Evolutionary conservation across 2,329 filamentous ascomycete genomes (phyloP).

Genomic region (Colletotrichum trifolii): DNA sequence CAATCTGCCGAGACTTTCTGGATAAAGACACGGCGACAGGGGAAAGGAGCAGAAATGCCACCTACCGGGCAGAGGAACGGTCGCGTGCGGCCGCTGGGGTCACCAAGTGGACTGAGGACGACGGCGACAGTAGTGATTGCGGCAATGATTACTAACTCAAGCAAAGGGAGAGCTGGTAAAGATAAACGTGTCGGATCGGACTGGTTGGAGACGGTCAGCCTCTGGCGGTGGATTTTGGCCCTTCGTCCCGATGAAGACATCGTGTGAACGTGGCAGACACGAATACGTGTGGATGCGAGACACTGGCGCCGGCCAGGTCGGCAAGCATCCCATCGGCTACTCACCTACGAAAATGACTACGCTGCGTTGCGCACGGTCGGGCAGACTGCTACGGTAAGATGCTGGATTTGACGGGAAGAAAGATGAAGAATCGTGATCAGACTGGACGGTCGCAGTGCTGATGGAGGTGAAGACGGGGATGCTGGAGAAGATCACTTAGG

Average conservation of each 20-base stretch:
- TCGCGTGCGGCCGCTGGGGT: constrained; percentile 25
- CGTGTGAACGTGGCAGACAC: constrained; percentile 15
- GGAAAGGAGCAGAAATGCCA: constrained; percentile 22
- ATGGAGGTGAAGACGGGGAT: constrained; percentile 7
- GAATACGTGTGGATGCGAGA: background rate
- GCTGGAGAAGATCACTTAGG: constrained; percentile 14
- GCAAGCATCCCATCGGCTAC: constrained; percentile 16
- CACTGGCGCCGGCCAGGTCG: constrained; percentile 1
- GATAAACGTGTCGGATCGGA: constrained; percentile 14
- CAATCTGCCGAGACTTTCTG: constrained; percentile 46
- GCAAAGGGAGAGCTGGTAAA: background rate
- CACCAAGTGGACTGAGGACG: background rate
- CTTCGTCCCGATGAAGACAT: constrained; percentile 19
- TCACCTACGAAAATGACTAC: constrained; percentile 12
- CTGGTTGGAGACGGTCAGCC: constrained; percentile 24
- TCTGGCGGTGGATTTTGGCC: constrained; percentile 12
- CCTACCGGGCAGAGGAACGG: constrained; percentile 19
- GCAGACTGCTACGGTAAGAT: constrained; percentile 14
- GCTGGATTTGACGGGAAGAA: background rate
- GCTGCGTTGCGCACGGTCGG: background rate
- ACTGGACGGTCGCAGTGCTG: background rate
- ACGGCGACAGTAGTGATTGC: constrained; percentile 3
- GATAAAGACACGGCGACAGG: constrained; percentile 38
- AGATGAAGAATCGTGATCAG: background rate
- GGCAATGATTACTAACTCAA: constrained; percentile 6